Percentiles rank a stretch among this genome's conserved stretches.
These are phyloP conservation scores for Buddleja alternifolia DNA, from an alignment of 257 asterid species.

Conservation along the genomic window DNA sequence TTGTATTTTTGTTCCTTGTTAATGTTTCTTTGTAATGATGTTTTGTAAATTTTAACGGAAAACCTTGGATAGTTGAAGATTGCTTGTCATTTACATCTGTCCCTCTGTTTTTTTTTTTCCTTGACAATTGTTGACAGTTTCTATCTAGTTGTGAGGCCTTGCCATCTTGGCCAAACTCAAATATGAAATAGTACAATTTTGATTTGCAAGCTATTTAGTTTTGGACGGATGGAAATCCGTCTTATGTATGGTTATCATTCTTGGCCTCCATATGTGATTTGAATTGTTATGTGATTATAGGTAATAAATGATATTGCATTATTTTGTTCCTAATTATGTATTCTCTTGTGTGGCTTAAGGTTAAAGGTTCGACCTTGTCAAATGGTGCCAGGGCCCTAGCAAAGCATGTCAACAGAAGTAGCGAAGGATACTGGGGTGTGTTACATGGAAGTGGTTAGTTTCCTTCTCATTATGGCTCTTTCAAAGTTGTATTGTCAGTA, in stretches of 20 bases:
- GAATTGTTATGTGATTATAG: conserved; percentile 14
- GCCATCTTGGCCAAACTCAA: background rate
- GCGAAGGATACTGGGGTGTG: conserved; percentile 71
- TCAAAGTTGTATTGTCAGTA: background rate
- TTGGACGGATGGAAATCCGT: background rate
- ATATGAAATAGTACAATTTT: background rate
- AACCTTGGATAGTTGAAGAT: background rate
- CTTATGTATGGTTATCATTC: background rate
- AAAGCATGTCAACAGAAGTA: conserved; percentile 75
- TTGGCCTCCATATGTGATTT: conserved; percentile 9
- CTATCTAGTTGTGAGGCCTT: background rate
- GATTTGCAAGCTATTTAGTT: background rate
- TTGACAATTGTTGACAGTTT: background rate
- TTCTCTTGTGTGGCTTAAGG: conserved; percentile 46
- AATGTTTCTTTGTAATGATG: conserved; percentile 7
- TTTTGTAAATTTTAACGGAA: background rate
- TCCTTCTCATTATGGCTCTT: conserved; percentile 26
- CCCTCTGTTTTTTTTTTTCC: background rate
- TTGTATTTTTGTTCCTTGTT: conserved; percentile 22
- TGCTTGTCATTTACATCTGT: background rate
- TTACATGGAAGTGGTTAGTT: conserved; percentile 74
- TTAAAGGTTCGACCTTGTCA: conserved; percentile 69
- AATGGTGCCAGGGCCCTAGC: conserved; percentile 91
- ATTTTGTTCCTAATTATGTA: conserved; percentile 23
- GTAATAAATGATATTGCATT: conserved; percentile 19